Evolutionary conservation across 352 stramenopile genomes (phyloP).

Genomic region (Phytopythium cucurbitacearum): DNA sequence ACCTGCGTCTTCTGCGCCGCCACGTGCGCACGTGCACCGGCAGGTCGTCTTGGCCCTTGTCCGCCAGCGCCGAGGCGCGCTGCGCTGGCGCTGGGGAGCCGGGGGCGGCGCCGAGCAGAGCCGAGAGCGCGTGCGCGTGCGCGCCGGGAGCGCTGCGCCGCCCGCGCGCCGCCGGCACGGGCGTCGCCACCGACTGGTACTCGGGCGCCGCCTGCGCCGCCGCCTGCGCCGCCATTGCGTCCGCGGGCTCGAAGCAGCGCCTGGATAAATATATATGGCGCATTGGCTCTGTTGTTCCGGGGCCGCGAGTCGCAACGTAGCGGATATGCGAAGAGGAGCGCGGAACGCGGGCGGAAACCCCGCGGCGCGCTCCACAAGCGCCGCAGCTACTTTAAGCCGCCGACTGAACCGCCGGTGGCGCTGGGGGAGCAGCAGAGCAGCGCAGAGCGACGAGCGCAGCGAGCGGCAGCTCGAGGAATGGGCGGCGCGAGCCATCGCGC

Average conservation of each 20-base stretch:
- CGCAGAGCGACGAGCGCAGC: no score
- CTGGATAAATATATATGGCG: slow-evolving; percentile 1
- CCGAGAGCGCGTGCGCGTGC: slow-evolving; percentile 42
- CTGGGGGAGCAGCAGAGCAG: no score
- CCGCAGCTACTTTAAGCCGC: no score
- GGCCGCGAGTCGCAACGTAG: not conserved
- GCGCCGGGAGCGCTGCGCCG: not conserved
- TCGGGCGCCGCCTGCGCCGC: not conserved
- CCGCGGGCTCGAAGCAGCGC: not conserved
- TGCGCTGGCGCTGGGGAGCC: not conserved
- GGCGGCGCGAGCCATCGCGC: no score
- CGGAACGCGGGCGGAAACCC: slow-evolving; percentile 1
- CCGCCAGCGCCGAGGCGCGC: not conserved
- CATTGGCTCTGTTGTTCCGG: not conserved
- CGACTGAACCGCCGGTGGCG: no score
- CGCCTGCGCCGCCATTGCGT: not conserved
- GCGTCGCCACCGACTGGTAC: slow-evolving; percentile 34
- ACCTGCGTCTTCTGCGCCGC: not conserved
- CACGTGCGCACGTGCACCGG: slow-evolving; percentile 10
- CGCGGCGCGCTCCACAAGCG: not conserved
- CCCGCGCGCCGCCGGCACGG: slow-evolving; percentile 10
- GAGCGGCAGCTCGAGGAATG: no score
- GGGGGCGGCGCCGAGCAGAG: slow-evolving; percentile 26
- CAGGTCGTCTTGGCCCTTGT: slow-evolving; percentile 23
- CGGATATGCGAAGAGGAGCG: slow-evolving; percentile 1